Base-by-base conservation (phyloP, 2,329 filamentous ascomycete species). In the Paecilomyces variotii region DNA sequence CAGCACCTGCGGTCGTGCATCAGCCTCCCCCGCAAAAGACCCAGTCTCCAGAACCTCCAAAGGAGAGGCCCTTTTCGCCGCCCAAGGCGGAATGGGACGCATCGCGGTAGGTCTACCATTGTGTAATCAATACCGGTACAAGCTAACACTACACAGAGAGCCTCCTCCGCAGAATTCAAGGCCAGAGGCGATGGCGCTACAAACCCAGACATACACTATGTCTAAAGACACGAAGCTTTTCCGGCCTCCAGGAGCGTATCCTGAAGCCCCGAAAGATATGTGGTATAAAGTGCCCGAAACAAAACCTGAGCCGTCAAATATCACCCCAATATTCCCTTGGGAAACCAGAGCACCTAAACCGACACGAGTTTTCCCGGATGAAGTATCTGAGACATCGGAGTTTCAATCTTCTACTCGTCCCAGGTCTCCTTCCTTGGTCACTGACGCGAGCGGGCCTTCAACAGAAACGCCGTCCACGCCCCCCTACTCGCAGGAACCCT, bases 291-390 rank as follows among this genome's bases (percentile, higher is more conserved):
- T 95, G 35, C 91, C 91, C 4, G 70, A 65, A 45, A 72, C 69
- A 34, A 73, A 84, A 58, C 84, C 84, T 25, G 80, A 84, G 54
- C 78, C 81, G 51, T 79, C 86, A 63, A 82, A 78, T 61, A 83
- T 86, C 12, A 81, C 82, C 54, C 82, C 86, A 2, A 87, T 97
- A 54, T 99, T 99, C 72, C 94, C 94, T 0, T 99, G 94, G 94
- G 94, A 99, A 73, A 76, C 74, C 50, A 78, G 86, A 59, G 84
- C 83, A 61, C 81, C 87, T 11, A 84, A 80, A 66, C 76, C 85
- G 9, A 84, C 83, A 6, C 75, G 78, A 26, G 72, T 80, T 24
- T 80, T 80, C 61, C 60, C 71, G 7, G 67, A 75, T 52, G 72
- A 78, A 32, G 19, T 12, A n/a, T 45, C 35, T 19, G 39, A 45